Evolutionary conservation across 352 stramenopile species (phyloP).

Genomic region (Phytophthora cactorum): DNA sequence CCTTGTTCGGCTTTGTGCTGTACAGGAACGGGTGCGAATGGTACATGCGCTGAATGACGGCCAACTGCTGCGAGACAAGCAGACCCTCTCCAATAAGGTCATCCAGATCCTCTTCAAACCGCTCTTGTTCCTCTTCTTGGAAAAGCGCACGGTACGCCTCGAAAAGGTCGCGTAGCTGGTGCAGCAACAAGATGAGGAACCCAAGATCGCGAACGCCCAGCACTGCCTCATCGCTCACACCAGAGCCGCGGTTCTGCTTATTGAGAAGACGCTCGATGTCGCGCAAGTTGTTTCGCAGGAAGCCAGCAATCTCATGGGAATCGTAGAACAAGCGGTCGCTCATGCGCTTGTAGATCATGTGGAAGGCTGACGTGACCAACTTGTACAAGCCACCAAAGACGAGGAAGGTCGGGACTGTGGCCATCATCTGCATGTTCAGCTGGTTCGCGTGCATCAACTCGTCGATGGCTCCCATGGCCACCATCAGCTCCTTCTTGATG

Average conservation of each 20-base stretch:
- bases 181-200: constrained; percentile 73
- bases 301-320: constrained; percentile 70
- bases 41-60: constrained; percentile 90
- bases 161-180: constrained; percentile 81
- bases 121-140: constrained; percentile 79
- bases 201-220: constrained; percentile 74
- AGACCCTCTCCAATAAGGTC: constrained; percentile 82
- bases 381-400: constrained; percentile 79
- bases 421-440: constrained; percentile 86
- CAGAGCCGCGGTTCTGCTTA: constrained; percentile 66
- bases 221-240: constrained; percentile 34
- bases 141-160: constrained; percentile 76
- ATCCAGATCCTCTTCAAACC: constrained; percentile 84
- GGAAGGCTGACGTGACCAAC: constrained; percentile 57
- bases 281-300: constrained; percentile 80
- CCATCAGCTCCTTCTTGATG: constrained; percentile 91
- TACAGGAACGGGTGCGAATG: constrained; percentile 85
- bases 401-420: constrained; percentile 86
- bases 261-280: constrained; percentile 88
- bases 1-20: constrained; percentile 49
- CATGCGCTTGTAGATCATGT: constrained; percentile 79
- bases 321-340: constrained; percentile 85
- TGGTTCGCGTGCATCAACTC: constrained; percentile 90
- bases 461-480: constrained; percentile 87
- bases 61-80: constrained; percentile 80